Base-by-base conservation (phyloP, 257 asterid genomes). In the Nicotiana paniculata region DNA sequence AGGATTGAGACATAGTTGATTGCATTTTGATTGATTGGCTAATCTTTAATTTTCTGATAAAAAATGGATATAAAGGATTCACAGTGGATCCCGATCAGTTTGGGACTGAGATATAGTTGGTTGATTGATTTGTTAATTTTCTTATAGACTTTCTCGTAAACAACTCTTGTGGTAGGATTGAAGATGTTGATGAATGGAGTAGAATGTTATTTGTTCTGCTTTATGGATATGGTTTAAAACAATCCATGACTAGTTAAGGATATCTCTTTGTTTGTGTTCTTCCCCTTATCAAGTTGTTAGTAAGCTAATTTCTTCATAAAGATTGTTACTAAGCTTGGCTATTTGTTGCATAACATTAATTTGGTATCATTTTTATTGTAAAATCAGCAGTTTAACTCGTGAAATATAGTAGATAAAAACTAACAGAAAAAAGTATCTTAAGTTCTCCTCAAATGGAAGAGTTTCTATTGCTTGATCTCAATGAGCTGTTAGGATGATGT, bases 81-180 rank as follows among this genome's bases (percentile, higher is more conserved):
- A 26, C 1, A 13, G 62, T 75, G 43, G 46, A 48, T 12, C 13
- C 61, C 63, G 8, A 5, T 35, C 28, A 9, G 28, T 75, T 75
- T 75, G 26, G 80, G 53, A 75, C 43, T 75, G 26, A 72, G 24
- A 51, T 7, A 75, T 15, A 75, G 63, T 51, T 74, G 77, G 17
- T 72, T 72, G 63, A 75, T 26, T 75, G 80, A 26, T 32, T 51
- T 75, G 43, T 51, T 51, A 26, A 75, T 75, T 75, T 64, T 75
- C 37, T 26, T 26, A 26, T 51, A 74, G 79, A 48, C 13, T 51
- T 9, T 26, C 63, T 75, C 1, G 51, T 26, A 28, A 75, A 51
- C 63, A 51, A 51, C 9, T 75, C 26, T 48, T 51, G 9, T 5
- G 28, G 80, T 15, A 74, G 61, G 39, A 72, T 48, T 74, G 28